Evolutionary conservation across 2,329 filamentous ascomycete genomes (phyloP).

Genomic region (Allantophomopsis lycopodina): DNA sequence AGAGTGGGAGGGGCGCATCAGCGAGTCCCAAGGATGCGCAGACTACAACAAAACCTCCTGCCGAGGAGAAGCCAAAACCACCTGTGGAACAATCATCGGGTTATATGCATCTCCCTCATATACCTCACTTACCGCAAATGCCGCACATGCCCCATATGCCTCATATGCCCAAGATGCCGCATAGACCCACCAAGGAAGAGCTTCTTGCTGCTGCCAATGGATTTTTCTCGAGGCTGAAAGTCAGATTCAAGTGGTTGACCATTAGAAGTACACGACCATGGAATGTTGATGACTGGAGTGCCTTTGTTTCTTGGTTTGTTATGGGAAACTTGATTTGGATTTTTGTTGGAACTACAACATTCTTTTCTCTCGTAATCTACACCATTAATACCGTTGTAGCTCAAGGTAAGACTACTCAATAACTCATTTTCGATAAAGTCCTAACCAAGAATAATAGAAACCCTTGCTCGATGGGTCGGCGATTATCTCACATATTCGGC

Average conservation of each 20-base stretch:
- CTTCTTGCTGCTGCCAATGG: constrained; percentile 81
- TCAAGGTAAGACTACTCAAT: constrained; percentile 48
- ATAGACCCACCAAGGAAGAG: constrained; percentile 87
- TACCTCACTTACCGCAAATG: too few relatives aligned
- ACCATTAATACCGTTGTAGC: constrained; percentile 93
- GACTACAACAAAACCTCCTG: constrained; percentile 5
- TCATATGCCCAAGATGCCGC: constrained; percentile 55
- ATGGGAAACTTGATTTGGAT: constrained; percentile 92
- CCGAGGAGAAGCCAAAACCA: constrained; percentile 5
- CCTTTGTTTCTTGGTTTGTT: constrained; percentile 90
- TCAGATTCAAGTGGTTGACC: constrained; percentile 95
- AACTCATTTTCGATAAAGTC: constrained; percentile 8
- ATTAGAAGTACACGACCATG: constrained; percentile 89
- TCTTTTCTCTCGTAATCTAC: constrained; percentile 83
- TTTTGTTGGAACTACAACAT: constrained; percentile 91
- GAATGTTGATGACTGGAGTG: constrained; percentile 92
- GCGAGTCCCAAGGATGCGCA: background rate
- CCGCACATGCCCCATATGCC: constrained; percentile 12
- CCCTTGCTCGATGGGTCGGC: constrained; percentile 80
- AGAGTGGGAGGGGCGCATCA: constrained; percentile 4
- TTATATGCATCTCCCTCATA: constrained; percentile 26
- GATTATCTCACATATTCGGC: constrained; percentile 93
- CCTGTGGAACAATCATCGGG: constrained; percentile 3
- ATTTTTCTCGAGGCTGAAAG: constrained; percentile 80
- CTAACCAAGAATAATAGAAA: constrained; percentile 43